Conservation (phyloP, 2,329 filamentous ascomycete genomes). For the Fusarium subglutinans region DNA sequence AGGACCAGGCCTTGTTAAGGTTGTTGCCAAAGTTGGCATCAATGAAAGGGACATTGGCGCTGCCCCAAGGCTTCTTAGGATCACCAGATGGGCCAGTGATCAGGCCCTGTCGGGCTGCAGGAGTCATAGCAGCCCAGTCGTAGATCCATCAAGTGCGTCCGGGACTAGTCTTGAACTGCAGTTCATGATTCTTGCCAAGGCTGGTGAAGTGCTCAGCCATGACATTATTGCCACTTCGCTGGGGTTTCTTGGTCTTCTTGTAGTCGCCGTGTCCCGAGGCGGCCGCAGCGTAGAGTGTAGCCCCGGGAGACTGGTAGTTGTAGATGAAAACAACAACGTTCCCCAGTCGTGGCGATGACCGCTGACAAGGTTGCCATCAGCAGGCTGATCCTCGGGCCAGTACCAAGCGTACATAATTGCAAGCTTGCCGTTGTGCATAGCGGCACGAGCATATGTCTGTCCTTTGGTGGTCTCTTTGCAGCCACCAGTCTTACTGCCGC, state of each 20-base stretch:
- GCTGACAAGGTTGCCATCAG: conserved; percentile 40
- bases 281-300: conserved; percentile 48
- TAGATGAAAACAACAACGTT: conserved; percentile 48
- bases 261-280: conserved; percentile 51
- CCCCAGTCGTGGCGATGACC: conserved; percentile 56
- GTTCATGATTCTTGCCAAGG: conserved; percentile 48
- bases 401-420: conserved; percentile 58
- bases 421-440: conserved; percentile 42
- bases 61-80: conserved; percentile 50
- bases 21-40: conserved; percentile 40
- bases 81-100: conserved; percentile 51
- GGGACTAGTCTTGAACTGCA: conserved; percentile 46
- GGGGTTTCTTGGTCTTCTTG: conserved; percentile 38
- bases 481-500: conserved; percentile 42
- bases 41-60: conserved; percentile 54
- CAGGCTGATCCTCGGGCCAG: conserved; percentile 57
- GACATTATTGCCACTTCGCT: conserved; percentile 33
- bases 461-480: conserved; percentile 47
- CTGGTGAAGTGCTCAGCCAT: conserved; percentile 48
- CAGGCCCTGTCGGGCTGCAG: conserved; percentile 48
- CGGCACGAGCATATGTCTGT: conserved; percentile 51
- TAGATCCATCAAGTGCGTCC: conserved; percentile 53
- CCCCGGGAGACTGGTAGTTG: conserved; percentile 27
- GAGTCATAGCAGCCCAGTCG: conserved; percentile 54
- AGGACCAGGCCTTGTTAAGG: conserved; percentile 23